A percentile compares a stretch with the other conserved stretches of the same genome.
These are phyloP conservation scores for Spencermartinsiella ligniputridi DNA, from an alignment of 1,139 yeast genomes.

Conservation along the genomic window DNA sequence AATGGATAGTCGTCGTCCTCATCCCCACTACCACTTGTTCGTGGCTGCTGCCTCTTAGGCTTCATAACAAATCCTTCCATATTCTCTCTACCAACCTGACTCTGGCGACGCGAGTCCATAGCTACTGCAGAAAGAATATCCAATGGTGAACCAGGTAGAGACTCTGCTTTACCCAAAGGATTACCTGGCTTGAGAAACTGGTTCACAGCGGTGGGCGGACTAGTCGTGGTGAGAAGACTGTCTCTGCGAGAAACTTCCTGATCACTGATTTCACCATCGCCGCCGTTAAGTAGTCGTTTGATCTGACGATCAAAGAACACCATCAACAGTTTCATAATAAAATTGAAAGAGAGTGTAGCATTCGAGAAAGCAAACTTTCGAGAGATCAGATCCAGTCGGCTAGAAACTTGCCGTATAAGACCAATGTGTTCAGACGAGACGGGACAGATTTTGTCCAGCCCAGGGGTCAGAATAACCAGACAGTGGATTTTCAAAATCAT, in stretches of 20 bases:
- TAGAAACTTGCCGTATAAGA: conserved; percentile 42
- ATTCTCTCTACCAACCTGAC: conserved; percentile 5
- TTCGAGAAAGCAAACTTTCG: conserved; percentile 25
- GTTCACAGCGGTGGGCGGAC: not conserved
- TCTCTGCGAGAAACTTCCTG: not conserved
- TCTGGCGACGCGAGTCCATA: conserved; percentile 15
- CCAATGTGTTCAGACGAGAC: conserved; percentile 48
- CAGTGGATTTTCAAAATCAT: conserved; percentile 58
- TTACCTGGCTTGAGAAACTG: not conserved
- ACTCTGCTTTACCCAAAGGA: conserved; percentile 6
- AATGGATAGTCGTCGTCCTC: conserved; percentile 21
- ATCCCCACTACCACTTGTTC: not conserved
- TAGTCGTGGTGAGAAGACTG: not conserved
- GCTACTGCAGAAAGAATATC: conserved; percentile 31
- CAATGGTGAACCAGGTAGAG: conserved; percentile 26
- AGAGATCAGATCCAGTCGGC: conserved; percentile 24
- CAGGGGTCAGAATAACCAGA: conserved; percentile 51
- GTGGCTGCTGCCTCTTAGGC: not conserved
- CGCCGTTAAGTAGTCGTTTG: not conserved
- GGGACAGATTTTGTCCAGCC: conserved; percentile 42
- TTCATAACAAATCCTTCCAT: not conserved
- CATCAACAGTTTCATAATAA: conserved; percentile 27
- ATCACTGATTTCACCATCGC: not conserved
- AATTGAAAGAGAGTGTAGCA: conserved; percentile 23
- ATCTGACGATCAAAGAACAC: conserved; percentile 29